Conservation (phyloP, 1,284 basidiomycete species). For the Irpex rosettiformis region DNA sequence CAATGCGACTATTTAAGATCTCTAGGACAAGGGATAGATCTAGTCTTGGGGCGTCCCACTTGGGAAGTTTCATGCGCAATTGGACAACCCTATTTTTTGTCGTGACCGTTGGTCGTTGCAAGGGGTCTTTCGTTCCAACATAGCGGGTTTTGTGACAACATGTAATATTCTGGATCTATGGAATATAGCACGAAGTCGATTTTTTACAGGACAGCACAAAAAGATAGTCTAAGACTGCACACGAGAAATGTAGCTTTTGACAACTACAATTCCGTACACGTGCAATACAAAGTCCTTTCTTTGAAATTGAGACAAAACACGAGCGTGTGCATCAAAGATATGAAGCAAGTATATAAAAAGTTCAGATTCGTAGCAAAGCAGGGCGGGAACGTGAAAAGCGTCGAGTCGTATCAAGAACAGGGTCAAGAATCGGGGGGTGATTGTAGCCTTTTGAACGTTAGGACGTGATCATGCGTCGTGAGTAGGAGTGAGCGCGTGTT, state of each 20-base stretch:
- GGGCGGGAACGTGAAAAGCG: not conserved
- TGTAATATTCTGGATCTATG: not conserved
- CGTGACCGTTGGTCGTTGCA: not conserved
- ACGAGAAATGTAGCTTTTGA: not conserved
- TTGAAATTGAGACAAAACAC: not conserved
- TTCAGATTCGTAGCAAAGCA: not conserved
- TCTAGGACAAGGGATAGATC: too few relatives aligned
- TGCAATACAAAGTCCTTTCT: not conserved
- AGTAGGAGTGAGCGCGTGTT: slow-evolving; percentile 8
- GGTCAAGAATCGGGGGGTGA: not conserved
- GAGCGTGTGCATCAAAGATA: not conserved
- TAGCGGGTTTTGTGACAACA: not conserved
- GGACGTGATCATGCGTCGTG: slow-evolving; percentile 5
- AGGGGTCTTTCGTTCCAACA: not conserved
- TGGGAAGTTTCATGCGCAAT: too few relatives aligned
- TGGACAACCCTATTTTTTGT: not conserved
- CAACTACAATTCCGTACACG: not conserved
- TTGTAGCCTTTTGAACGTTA: slow-evolving; percentile 8
- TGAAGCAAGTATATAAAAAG: not conserved
- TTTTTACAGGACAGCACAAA: not conserved
- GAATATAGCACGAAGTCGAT: not conserved
- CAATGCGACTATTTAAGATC: not conserved
- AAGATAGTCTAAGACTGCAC: slow-evolving; percentile 2
- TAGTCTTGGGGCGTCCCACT: too few relatives aligned
- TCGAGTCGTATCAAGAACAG: not conserved